Base-by-base conservation (phyloP, 352 stramenopile species). In the Elongisporangium senticosum region DNA sequence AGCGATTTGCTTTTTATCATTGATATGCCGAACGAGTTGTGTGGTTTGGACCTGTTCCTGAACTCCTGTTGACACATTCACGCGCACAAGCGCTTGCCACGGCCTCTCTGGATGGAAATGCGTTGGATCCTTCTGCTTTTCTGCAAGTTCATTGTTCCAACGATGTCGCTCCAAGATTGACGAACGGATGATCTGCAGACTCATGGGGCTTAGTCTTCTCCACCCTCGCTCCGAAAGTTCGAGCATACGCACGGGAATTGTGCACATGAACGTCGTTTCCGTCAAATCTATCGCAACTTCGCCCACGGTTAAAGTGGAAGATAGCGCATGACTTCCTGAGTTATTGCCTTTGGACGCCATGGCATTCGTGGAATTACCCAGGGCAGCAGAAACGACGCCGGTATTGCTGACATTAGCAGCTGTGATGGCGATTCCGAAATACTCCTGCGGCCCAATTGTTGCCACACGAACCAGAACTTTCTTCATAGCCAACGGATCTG, bases 151-250 rank as follows among this genome's bases (percentile, higher is more conserved):
- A 3, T 78, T 58, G 50, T 90, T 79, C 76, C 77, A 90, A 4
- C 68, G 70, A 60, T 87, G 75, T 2, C 81, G 77, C 55, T 87
- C 76, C 0, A 87, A 55, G 11, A 90, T 50, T 0, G 64, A 68
- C n/a, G 68, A 74, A 8, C 68, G 71, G n/a, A 87, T 75, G 40
- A 60, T 69, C 3, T 69, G 63, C 13, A 89, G 52, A 62, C 74
- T 84, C 7, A 64, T 60, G 1, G 74, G 56, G 5, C 68, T 68
- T 3, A 91, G 64, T 0, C 81, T 68, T 11, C 77, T 69, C 81
- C 81, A 91, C 0, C 77, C 79, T n/a, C 71, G 69, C 54, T 89
- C 81, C 0, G 74, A 78, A 2, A 91, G 67, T 49, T 91, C 81
- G 7, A 91, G 58, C 55, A 87, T 74, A 55, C 82, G 67, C 14